A percentile compares a stretch with the other conserved stretches of the same genome.
These are phyloP conservation scores for Wickerhamiella spandovensis DNA, from an alignment of 805 yeast genomes.

Conservation along the genomic window DNA sequence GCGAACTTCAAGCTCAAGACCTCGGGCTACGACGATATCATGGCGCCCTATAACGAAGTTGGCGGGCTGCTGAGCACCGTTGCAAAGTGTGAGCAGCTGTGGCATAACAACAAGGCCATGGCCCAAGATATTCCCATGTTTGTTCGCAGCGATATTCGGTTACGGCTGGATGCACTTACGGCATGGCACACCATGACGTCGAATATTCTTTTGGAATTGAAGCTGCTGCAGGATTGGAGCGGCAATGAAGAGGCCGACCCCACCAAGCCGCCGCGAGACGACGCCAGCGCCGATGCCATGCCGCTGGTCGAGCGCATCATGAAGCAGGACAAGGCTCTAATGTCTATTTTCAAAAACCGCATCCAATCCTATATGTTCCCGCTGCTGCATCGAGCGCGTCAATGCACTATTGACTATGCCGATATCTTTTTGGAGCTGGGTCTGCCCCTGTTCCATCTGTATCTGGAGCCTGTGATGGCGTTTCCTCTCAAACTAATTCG, in stretches of 20 bases:
- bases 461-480: conserved; percentile 46
- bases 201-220: conserved; percentile 50
- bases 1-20: conserved; percentile 41
- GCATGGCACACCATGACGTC: conserved; percentile 73
- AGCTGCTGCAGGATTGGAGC: conserved; percentile 60
- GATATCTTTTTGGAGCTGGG: conserved; percentile 52
- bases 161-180: conserved; percentile 58
- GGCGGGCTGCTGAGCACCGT: conserved; percentile 42
- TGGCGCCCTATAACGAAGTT: conserved; percentile 38
- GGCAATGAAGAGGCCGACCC: conserved; percentile 72
- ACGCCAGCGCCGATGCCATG: conserved; percentile 42
- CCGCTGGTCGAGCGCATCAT: conserved; percentile 72
- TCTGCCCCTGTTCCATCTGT: conserved; percentile 49
- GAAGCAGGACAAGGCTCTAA: conserved; percentile 40
- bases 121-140: conserved; percentile 61
- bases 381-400: conserved; percentile 69
- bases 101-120: conserved; percentile 75
- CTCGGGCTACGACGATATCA: conserved; percentile 11
- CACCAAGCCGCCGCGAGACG: conserved; percentile 25
- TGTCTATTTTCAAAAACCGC: conserved; percentile 49
- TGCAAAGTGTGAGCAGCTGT: conserved; percentile 56
- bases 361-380: conserved; percentile 60
- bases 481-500: conserved; percentile 72
- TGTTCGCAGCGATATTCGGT: conserved; percentile 46
- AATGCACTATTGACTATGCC: conserved; percentile 50